Evolutionary conservation across 495 filamentous ascomycete species (phyloP), one percentile per base, ranked within the genome.

Genomic region (Tuber magnatum): DNA sequence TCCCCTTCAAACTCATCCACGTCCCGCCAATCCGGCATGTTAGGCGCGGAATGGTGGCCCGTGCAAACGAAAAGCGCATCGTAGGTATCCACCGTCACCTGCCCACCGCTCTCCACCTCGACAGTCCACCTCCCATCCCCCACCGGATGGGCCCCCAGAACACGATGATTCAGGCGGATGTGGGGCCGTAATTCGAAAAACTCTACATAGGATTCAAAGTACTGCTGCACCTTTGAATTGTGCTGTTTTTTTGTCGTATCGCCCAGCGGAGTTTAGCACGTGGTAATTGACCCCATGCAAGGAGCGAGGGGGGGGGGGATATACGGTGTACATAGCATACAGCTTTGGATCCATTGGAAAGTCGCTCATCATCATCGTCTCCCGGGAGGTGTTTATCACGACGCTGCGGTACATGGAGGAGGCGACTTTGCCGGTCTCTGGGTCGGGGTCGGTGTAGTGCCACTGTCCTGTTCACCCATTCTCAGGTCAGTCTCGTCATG

Each of bases 321-420:
- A 18, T 78, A 79, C 77, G 10, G 76, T 8, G 39, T 75, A 79
- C 56, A 72, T 38, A 38, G 77, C 51, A 68, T 84, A 84, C 61
- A 77, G 71, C n/a, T 74, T 72, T 18, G 79, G 81, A 65, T 84
- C 80, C 56, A 83, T 79, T 3, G 83, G 84, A 76, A 84, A 85
- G 69, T 84, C 83, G 44, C 76, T 80, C 81, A 83, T 82, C 48
- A 76, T 77, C 70, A 82, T 77, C 22, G 80, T 79, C 41, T 79
- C 78, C 70, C 82, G 75, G 42, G 75, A 81, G 12, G 79, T 81
- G 74, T 83, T 84, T 39, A 81, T 74, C 22, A 80, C 51, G 22
- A 79, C 77, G 38, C 82, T 77, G 24, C 79, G 73, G 77, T 83
- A 80, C 6, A 82, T 76, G 7, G 78, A 82, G 4, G 79, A 79